Evolutionary conservation across 768 basidiomycete species (phyloP), one percentile per base, ranked within the genome.

Genomic region (Mycena galericulata): DNA sequence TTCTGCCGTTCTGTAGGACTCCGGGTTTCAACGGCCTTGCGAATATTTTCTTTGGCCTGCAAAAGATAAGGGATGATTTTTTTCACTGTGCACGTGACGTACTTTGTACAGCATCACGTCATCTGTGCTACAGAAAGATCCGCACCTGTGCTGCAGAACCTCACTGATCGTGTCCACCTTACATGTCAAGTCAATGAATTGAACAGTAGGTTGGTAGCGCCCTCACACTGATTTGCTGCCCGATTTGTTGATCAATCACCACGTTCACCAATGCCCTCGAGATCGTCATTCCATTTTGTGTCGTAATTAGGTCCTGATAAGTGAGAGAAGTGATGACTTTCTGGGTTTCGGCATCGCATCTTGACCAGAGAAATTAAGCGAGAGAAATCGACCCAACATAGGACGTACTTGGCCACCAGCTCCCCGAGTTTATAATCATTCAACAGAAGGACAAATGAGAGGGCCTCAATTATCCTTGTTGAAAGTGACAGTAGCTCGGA

Each of bases 61-160:
- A 41, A 59, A 53, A 17, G 27, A 64, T 40, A 49, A n/a, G n/a
- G n/a, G n/a, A 22, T 49, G 41, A 57, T 51, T 65, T 50, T n/a
- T 73, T 41, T 51, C 38, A 50, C 54, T n/a, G 62, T 24, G n/a
- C n/a, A 15, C 58, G 43, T 60, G 62, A 38, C 81, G 63, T 73
- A 90, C 96, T 85, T 99, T 99, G 84, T 99, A 98, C 30, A 98
- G 80, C 87, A 98, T 94, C 47, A 99, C 98, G 80, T 99, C 98
- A 75, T 98, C 98, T 2, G 97, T 92, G 72, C 97, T 97, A 79
- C 96, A 98, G 87, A 99, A 99, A 17, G 96, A 95, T 3, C 97
- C 97, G 72, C 98, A 99, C 77, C 96, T 87, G 74, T 94, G 91
- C 76, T 99, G 97, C 41, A 99, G 81, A 46, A 96, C 90, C 74